These are phyloP conservation scores for Phytophthora rubi DNA, from an alignment of 352 stramenopile species.

Conservation along the genomic window DNA sequence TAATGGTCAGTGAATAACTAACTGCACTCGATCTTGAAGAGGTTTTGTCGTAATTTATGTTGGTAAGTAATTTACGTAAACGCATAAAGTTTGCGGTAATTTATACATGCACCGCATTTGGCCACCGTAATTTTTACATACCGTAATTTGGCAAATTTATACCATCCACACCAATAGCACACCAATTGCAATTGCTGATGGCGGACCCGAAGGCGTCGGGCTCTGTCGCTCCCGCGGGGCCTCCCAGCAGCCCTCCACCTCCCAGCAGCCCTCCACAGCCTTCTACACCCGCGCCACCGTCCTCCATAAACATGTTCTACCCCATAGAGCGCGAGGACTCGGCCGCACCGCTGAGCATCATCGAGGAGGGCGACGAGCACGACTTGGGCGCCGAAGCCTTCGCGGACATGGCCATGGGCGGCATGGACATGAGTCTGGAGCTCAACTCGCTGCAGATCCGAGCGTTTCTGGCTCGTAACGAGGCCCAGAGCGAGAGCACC, in stretches of 20 bases:
- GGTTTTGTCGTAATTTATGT: too few relatives aligned
- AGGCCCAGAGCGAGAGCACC: conserved; percentile 19
- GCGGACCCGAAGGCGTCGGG: neutral
- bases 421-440: conserved; percentile 69
- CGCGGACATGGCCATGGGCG: conserved; percentile 60
- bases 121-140: too few relatives aligned
- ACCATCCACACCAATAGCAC: neutral
- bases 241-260: neutral
- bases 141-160: too few relatives aligned
- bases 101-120: too few relatives aligned
- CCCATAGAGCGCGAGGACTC: conserved; percentile 35
- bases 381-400: conserved; percentile 63
- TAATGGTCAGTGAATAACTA: conserved; percentile 6
- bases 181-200: neutral
- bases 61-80: neutral
- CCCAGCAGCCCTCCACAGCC: neutral
- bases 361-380: conserved; percentile 55
- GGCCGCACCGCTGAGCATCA: conserved; percentile 2
- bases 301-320: conserved; percentile 27
- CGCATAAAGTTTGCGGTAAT: too few relatives aligned
- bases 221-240: too few relatives aligned
- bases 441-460: conserved; percentile 64
- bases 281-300: neutral
- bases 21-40: neutral
- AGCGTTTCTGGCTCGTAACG: conserved; percentile 50